Conservation (phyloP, 495 filamentous ascomycete species). For the Hypoxylon rickii region DNA sequence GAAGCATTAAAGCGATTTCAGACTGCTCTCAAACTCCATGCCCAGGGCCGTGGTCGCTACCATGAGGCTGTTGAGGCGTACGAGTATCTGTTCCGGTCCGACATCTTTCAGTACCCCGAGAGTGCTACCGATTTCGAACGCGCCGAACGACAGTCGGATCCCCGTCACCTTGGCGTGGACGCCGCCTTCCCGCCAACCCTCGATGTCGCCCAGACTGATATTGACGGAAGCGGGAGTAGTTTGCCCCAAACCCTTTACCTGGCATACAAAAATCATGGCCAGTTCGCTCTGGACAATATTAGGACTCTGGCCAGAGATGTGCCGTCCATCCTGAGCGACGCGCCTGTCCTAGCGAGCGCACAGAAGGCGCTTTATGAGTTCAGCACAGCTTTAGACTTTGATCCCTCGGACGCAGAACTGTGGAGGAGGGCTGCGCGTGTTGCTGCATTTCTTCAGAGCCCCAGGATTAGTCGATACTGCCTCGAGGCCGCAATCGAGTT, state of each 20-base stretch:
- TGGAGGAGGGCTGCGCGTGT: constrained; percentile 87
- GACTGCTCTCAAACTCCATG: constrained; percentile 86
- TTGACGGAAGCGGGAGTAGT: constrained; percentile 76
- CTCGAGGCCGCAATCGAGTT: constrained; percentile 88
- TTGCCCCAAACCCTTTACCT: constrained; percentile 89
- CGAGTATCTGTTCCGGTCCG: constrained; percentile 80
- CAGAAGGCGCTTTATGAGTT: constrained; percentile 64
- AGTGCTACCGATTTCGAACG: constrained; percentile 77
- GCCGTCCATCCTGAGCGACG: constrained; percentile 43
- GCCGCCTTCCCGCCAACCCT: constrained; percentile 44
- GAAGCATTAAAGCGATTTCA: constrained; percentile 97
- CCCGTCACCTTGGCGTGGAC: constrained; percentile 41
- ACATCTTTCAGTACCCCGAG: constrained; percentile 91
- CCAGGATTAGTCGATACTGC: constrained; percentile 80
- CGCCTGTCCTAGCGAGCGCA: constrained; percentile 47
- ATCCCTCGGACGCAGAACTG: constrained; percentile 91
- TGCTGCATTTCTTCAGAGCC: constrained; percentile 73
- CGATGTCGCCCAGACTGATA: constrained; percentile 48
- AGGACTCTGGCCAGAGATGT: constrained; percentile 48
- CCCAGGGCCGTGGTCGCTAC: constrained; percentile 78
- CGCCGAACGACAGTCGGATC: constrained; percentile 63
- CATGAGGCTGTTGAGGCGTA: constrained; percentile 82
- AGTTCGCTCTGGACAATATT: constrained; percentile 81
- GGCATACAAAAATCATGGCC: constrained; percentile 92
- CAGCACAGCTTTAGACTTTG: constrained; percentile 77